Evolutionary conservation across 2,329 filamentous ascomycete genomes (phyloP), one percentile per base, ranked within the genome.

Genomic region (Pestalotiopsis sp.): DNA sequence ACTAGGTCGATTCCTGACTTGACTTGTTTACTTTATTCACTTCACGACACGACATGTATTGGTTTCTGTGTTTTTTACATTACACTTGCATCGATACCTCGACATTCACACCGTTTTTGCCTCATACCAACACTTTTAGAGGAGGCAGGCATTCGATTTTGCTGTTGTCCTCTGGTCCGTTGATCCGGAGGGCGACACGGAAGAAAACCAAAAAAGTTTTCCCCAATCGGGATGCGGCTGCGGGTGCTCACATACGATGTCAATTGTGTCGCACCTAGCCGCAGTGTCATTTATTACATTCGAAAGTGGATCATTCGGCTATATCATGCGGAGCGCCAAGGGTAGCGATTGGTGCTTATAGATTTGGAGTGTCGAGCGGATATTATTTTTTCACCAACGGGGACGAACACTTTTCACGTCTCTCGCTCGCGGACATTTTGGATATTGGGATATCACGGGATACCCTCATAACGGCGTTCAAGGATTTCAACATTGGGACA

Each of bases 1-100:
- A 90, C 69, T 89, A 81, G 17, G 23, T 41, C 52, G 1, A 36
- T 78, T 73, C 68, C 31, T 13, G 23, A 45, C 64, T 66, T 36
- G 60, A 67, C 45, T 63, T 20, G 49, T 70, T 60, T 36, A 9
- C 9, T 36, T 36, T 36, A 36, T 65, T 68, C 69, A 70, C 45
- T 72, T 59, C 67, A 71, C 68, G 70, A 58, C 67, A 71, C 68
- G 70, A 73, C 69, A 72, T 69, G 65, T 68, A 65, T 72, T 69
- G 67, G 71, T 70, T 73, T 67, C 73, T n/a, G 64, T 57, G 41
- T n/a, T 57, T 52, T 12, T 57, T 20, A 14, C 38, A 23, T 57
- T 20, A 66, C 23, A 31, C 38, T 60, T 66, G 52, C 52, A 66
- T 60, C 65, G 49, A 57, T 66, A 66, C 63, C 49, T 57, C 45